phyloP scores from a whole-genome alignment of 2,329 filamentous ascomycete species.

The Penicillium brasilianum region DNA sequence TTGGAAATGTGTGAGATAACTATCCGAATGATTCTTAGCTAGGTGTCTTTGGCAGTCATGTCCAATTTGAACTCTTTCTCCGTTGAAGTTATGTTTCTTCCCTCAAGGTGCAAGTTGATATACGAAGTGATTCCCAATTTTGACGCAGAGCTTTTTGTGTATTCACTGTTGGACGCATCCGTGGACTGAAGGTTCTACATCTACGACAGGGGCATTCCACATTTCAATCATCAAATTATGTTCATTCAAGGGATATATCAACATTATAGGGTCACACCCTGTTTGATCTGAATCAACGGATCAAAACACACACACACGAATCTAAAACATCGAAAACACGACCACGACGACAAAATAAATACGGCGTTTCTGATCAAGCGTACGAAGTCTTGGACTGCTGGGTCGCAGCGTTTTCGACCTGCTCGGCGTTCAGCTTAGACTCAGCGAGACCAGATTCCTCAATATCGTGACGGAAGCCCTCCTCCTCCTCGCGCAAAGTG shows the following conservation, averaged over 20 bases:
- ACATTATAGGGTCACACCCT: background rate
- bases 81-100: background rate
- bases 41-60: background rate
- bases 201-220: background rate
- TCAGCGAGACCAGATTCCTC: slow-evolving; percentile 26
- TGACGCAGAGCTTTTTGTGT: too few species aligned
- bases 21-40: background rate
- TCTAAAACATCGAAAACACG: background rate
- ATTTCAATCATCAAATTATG: slow-evolving; percentile 1
- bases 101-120: background rate
- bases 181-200: background rate
- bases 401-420: slow-evolving; percentile 23
- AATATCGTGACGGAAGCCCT: slow-evolving; percentile 37
- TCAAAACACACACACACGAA: background rate
- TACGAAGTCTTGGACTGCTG: slow-evolving; percentile 13
- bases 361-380: slow-evolving; percentile 14
- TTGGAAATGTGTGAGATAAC: background rate
- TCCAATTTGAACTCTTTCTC: background rate
- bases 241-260: background rate
- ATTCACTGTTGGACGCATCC: too few species aligned
- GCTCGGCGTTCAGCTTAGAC: slow-evolving; percentile 23
- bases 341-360: background rate
- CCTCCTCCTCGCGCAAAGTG: slow-evolving; percentile 42
- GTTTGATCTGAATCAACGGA: background rate
- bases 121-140: too few species aligned